Evolutionary conservation across 345 rosid species (phyloP).

Genomic region (Psidium guajava): DNA sequence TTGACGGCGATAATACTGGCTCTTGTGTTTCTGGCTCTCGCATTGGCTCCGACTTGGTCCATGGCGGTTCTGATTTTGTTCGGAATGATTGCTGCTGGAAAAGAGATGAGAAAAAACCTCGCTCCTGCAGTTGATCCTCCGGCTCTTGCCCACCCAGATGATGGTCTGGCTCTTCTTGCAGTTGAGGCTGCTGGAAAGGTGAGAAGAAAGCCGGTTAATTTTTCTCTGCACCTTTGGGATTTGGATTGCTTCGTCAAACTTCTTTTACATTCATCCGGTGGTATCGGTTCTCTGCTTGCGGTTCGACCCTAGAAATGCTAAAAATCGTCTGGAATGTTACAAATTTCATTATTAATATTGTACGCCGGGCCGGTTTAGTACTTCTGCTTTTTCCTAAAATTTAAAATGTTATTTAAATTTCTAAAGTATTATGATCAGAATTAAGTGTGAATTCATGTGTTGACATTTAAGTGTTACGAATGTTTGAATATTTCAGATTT

Average conservation of each 20-base stretch:
- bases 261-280: background rate
- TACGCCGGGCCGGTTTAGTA: too few species aligned
- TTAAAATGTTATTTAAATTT: too few species aligned
- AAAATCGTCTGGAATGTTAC: background rate
- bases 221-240: background rate
- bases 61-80: background rate
- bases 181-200: background rate
- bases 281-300: background rate
- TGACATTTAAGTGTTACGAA: too few species aligned
- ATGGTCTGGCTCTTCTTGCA: background rate
- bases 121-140: background rate
- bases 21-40: background rate
- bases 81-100: background rate
- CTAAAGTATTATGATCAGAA: too few species aligned
- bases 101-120: background rate
- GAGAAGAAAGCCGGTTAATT: background rate
- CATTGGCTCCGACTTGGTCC: background rate
- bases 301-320: background rate
- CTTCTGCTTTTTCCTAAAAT: too few species aligned
- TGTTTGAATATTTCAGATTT: too few species aligned
- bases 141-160: too few species aligned
- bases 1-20: background rate
- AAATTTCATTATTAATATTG: background rate
- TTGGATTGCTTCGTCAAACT: background rate
- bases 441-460: too few species aligned